Conservation (phyloP, 345 rosid genomes). For the Pugionium cornutum region DNA sequence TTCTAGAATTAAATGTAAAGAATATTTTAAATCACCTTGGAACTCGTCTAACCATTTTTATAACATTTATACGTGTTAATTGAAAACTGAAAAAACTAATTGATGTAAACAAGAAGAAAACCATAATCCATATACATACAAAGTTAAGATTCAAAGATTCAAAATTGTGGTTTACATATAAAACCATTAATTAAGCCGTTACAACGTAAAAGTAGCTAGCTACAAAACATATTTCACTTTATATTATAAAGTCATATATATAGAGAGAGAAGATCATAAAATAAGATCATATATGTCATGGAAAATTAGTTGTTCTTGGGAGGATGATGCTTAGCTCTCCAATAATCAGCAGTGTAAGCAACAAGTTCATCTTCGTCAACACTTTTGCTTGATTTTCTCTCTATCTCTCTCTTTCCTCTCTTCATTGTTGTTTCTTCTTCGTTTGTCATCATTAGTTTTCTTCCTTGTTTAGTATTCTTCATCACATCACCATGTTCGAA, state of each 20-base stretch:
- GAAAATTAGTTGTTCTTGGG: slow-evolving; percentile 60
- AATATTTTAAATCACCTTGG: too few species aligned
- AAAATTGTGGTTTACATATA: slow-evolving; percentile 15
- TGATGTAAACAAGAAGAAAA: background rate
- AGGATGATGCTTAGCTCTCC: slow-evolving; percentile 70
- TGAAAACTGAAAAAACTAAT: background rate
- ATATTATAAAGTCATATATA: slow-evolving; percentile 10
- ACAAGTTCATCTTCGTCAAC: slow-evolving; percentile 50
- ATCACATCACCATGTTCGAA: slow-evolving; percentile 2
- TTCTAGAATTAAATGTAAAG: too few species aligned
- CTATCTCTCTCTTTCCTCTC: slow-evolving; percentile 14
- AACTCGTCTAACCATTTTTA: too few species aligned
- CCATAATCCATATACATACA: background rate
- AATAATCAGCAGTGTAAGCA: slow-evolving; percentile 70
- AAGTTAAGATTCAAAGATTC: slow-evolving; percentile 5
- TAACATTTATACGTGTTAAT: too few species aligned
- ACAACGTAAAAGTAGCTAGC: slow-evolving; percentile 1
- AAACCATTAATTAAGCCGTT: slow-evolving; percentile 31
- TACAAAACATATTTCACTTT: slow-evolving; percentile 5
- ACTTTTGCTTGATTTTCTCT: slow-evolving; percentile 24
- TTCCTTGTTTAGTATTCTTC: background rate
- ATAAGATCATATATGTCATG: too few species aligned
- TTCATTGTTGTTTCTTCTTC: slow-evolving; percentile 20
- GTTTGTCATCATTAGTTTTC: slow-evolving; percentile 30
- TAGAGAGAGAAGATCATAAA: slow-evolving; percentile 1